Base-by-base conservation (phyloP, 1,284 basidiomycete species). In the Rhodotorula mucilaginosa region DNA sequence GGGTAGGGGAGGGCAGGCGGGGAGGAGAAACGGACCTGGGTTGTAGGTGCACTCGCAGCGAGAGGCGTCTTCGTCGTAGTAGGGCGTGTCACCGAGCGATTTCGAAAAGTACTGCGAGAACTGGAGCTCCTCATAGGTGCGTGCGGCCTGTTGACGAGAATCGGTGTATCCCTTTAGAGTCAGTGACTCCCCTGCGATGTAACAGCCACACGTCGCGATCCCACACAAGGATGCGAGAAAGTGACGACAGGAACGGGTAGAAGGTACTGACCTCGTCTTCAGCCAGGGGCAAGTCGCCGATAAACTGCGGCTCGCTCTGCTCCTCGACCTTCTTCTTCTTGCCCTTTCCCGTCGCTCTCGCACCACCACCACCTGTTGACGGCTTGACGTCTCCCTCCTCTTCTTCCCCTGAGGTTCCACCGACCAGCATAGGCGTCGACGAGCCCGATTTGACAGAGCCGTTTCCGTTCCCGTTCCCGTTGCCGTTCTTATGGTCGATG, bases 71-170 rank as follows among this genome's bases (percentile, higher is more conserved):
- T 91, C 86, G 69, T 90, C 87, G 81, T 95, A 72, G 60, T 76
- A 74, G n/a, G 62, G 34, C 34, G 67, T 39, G 60, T 74, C 63
- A 18, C 97, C 97, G 66, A 99, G 84, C 56, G 89, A 87, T 80
- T 90, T 89, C 81, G 89, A 90, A 83, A 96, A 92, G 80, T 98
- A 97, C 77, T 88, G 88, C 80, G 95, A 97, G 77, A 84, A 86
- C 67, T 83, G 78, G 78, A 98, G 88, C 80, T 90, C 87, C 71
- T 82, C 83, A 79, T 95, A 99, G 10, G 88, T 90, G 76, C 82
- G 83, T 76, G 89, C 81, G 46, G 96, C 95, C 69, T 74, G 59
- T 7, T 4, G 19, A 19, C 26, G 23, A 16, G 18, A 34, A 29
- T 4, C 68, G 39, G 23, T 3, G 0, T 7, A 5, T 2, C 5